These are phyloP conservation scores for Naganishia friedmannii DNA, from an alignment of 768 basidiomycete genomes.

Conservation along the genomic window DNA sequence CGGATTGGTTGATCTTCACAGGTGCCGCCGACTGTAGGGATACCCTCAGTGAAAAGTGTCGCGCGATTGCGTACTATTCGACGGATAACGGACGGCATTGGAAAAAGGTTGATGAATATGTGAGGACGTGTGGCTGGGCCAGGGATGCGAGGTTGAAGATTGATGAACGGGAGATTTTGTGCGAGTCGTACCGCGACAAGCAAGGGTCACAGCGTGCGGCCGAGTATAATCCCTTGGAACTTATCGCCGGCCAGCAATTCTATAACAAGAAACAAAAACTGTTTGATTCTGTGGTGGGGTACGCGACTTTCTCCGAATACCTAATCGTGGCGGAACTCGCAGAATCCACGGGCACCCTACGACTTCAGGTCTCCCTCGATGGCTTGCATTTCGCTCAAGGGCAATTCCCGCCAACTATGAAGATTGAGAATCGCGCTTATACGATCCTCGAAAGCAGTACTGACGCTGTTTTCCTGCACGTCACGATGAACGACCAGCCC, in stretches of 20 bases:
- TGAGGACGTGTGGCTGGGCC: slow-evolving; percentile 88
- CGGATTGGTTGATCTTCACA: slow-evolving; percentile 85
- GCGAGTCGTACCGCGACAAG: slow-evolving; percentile 83
- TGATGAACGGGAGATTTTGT: slow-evolving; percentile 83
- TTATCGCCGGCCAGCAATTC: slow-evolving; percentile 73
- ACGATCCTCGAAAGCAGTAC: slow-evolving; percentile 93
- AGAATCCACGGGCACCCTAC: slow-evolving; percentile 58
- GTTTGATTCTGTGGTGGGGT: slow-evolving; percentile 86
- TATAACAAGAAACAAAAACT: slow-evolving; percentile 69
- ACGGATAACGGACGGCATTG: slow-evolving; percentile 74
- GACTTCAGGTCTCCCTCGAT: slow-evolving; percentile 88
- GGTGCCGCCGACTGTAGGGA: slow-evolving; percentile 67
- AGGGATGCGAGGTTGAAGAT: slow-evolving; percentile 71
- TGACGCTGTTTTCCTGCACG: slow-evolving; percentile 86
- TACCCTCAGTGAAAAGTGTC: slow-evolving; percentile 60
- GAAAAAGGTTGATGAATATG: slow-evolving; percentile 75
- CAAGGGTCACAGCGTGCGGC: slow-evolving; percentile 65
- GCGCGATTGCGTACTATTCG: slow-evolving; percentile 70
- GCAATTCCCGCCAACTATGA: slow-evolving; percentile 84
- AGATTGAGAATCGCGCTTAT: slow-evolving; percentile 86
- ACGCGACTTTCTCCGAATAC: slow-evolving; percentile 87
- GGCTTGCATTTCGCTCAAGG: slow-evolving; percentile 80
- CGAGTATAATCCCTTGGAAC: slow-evolving; percentile 70
- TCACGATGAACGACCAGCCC: slow-evolving; percentile 79
- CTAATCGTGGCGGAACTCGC: slow-evolving; percentile 87